Base-by-base conservation (phyloP, 75 land plant genomes). In the Picea glauca region DNA sequence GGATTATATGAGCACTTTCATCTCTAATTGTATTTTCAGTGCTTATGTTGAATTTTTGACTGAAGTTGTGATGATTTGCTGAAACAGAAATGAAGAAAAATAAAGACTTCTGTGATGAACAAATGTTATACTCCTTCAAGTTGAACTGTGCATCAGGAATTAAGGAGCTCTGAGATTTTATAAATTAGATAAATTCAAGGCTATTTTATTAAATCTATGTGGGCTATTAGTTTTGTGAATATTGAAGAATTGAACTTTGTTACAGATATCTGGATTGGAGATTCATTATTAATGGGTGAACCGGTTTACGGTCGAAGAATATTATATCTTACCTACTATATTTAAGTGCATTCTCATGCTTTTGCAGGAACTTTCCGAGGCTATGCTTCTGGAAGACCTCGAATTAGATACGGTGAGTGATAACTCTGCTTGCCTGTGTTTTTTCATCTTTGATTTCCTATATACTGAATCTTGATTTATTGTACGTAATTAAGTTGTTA, bases 281-380 rank as follows among this genome's bases (percentile, higher is more conserved):
- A 6, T 6, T 68, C 0, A 68, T 0, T 50, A 68, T 33, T 35
- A 17, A 7, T 6, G 5, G 14, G 46, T 18, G 72, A 38, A 20
- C 43, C 40, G n/a, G n/a, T 11, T 35, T 50, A 38, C 9, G 14
- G 21, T 40, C 1, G 21, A 68, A 68, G 7, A 68, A 20, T 50
- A 8, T 50, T 50, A 50, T 9, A 9, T 9, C 0, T 50, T 11
- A 50, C 56, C 12, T 50, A 1, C 12, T 50, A 50, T 50, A 50
- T 50, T 50, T 50, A 70, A 70, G 17, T 62, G 12, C 12, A 40
- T 70, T 21, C 2, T 17, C 40, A 78, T 79, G 11, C 12, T n/a
- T 78, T 80, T 85, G 77, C 95, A 97, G 99, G 88, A 96, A 77
- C 89, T 97, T 30, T 75, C 99, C 26, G 99, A 97, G 80, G 89